Evolutionary conservation across 2,329 filamentous ascomycete genomes (phyloP).

Genomic region (Diaporthe vexans): DNA sequence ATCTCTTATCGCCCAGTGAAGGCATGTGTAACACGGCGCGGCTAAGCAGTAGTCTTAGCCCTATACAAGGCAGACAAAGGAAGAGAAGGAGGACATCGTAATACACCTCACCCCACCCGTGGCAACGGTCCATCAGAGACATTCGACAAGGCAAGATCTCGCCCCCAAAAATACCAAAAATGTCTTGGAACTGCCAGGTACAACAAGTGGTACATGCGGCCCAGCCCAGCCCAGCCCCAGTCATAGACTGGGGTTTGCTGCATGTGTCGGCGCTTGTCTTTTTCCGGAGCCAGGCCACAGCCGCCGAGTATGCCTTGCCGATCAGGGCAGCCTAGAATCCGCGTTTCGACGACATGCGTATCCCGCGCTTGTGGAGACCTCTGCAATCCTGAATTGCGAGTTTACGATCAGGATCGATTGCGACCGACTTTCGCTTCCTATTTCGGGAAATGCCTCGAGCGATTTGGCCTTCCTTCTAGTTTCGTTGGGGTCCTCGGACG

Average conservation of each 20-base stretch:
- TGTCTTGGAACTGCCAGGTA: constrained; percentile 4
- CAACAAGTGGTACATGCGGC: constrained; percentile 11
- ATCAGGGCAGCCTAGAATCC: constrained; percentile 34
- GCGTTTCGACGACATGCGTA: constrained; percentile 24
- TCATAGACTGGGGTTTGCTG: neutral
- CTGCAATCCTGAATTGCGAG: constrained; percentile 27
- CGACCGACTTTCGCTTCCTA: neutral
- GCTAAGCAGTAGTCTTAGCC: constrained; percentile 34
- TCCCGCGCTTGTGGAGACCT: constrained; percentile 22
- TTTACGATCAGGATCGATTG: constrained; percentile 9
- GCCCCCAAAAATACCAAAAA: constrained; percentile 7
- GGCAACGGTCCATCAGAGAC: constrained; percentile 19
- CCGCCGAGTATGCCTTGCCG: constrained; percentile 35
- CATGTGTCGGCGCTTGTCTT: constrained; percentile 23
- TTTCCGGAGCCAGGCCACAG: constrained; percentile 26
- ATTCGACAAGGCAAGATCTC: constrained; percentile 22
- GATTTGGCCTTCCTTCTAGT: neutral
- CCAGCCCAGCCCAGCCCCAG: constrained; percentile 10
- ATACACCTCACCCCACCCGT: constrained; percentile 5
- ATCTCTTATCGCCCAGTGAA: neutral
- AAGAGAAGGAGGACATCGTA: neutral
- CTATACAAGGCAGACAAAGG: constrained; percentile 22
- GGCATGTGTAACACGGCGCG: constrained; percentile 23
- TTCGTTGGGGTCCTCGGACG: constrained; percentile 1
- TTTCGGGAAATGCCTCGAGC: constrained; percentile 18